Evolutionary conservation across 2,329 filamentous ascomycete genomes (phyloP).

Genomic region (Fusarium virguliforme): DNA sequence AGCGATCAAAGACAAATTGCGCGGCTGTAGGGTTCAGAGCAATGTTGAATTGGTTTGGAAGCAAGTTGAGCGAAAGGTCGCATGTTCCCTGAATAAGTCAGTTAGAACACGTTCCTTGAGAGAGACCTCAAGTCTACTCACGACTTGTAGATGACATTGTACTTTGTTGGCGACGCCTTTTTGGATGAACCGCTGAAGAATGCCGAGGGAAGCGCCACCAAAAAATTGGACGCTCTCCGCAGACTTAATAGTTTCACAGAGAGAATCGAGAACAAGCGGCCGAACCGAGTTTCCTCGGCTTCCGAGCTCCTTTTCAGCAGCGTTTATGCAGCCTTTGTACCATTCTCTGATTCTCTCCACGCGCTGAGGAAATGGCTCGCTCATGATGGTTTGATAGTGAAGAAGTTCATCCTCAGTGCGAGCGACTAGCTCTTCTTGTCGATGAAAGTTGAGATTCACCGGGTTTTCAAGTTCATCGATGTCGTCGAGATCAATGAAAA

Average conservation of each 20-base stretch:
- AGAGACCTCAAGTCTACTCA: slow-evolving; percentile 15
- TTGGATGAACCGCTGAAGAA: slow-evolving; percentile 41
- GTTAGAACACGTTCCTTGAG: neutral
- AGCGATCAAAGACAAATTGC: slow-evolving; percentile 36
- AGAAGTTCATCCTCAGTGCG: slow-evolving; percentile 41
- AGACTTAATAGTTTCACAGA: slow-evolving; percentile 36
- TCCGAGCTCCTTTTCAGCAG: slow-evolving; percentile 15
- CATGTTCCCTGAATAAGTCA: slow-evolving; percentile 37
- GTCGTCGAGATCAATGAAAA: slow-evolving; percentile 58
- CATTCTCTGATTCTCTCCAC: slow-evolving; percentile 31
- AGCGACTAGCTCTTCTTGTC: slow-evolving; percentile 47
- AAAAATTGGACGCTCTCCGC: slow-evolving; percentile 44
- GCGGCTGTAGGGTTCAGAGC: slow-evolving; percentile 43
- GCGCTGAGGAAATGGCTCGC: slow-evolving; percentile 19
- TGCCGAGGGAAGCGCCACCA: slow-evolving; percentile 44
- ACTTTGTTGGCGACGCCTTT: slow-evolving; percentile 39
- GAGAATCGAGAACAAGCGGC: slow-evolving; percentile 22
- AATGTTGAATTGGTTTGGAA: slow-evolving; percentile 48
- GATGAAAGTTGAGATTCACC: slow-evolving; percentile 66
- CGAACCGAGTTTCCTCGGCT: slow-evolving; percentile 17
- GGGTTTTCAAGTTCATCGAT: slow-evolving; percentile 58
- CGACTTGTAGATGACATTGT: slow-evolving; percentile 44
- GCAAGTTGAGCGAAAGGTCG: slow-evolving; percentile 43
- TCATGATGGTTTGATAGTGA: slow-evolving; percentile 34
- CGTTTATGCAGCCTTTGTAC: slow-evolving; percentile 38